Conservation (phyloP, 768 basidiomycete species). For the Calocybe cyanea region DNA sequence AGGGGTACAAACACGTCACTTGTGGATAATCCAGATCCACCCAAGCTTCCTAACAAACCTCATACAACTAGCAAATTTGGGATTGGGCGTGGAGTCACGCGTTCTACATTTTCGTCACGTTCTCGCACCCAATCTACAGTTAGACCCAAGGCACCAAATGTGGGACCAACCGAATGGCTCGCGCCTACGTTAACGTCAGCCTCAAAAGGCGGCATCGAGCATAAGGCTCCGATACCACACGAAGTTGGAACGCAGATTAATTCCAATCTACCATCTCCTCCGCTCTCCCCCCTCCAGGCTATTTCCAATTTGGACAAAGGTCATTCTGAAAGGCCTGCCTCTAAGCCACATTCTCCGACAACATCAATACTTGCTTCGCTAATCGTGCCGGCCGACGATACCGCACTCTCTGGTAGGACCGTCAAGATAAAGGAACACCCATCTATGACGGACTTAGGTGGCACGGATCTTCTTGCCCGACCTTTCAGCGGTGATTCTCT, state of each 20-base stretch:
- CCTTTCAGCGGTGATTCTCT: too few species aligned
- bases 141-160: conserved; percentile 6
- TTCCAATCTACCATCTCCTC: too few species aligned
- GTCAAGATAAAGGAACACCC: not conserved
- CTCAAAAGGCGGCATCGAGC: too few species aligned
- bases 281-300: too few species aligned
- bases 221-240: too few species aligned
- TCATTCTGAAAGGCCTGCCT: conserved; percentile 8
- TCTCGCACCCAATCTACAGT: conserved; percentile 20
- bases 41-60: not conserved
- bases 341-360: conserved; percentile 18
- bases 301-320: too few species aligned
- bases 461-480: not conserved
- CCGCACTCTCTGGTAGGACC: not conserved
- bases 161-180: too few species aligned
- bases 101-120: conserved; percentile 26
- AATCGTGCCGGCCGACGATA: not conserved
- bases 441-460: not conserved
- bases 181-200: too few species aligned
- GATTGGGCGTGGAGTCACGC: conserved; percentile 16
- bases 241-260: too few species aligned
- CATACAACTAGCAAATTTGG: not conserved
- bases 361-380: not conserved
- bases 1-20: too few species aligned
- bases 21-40: too few species aligned